phyloP scores from a whole-genome alignment of 2,329 filamentous ascomycete genomes.

The Pseudocercospora musae region DNA sequence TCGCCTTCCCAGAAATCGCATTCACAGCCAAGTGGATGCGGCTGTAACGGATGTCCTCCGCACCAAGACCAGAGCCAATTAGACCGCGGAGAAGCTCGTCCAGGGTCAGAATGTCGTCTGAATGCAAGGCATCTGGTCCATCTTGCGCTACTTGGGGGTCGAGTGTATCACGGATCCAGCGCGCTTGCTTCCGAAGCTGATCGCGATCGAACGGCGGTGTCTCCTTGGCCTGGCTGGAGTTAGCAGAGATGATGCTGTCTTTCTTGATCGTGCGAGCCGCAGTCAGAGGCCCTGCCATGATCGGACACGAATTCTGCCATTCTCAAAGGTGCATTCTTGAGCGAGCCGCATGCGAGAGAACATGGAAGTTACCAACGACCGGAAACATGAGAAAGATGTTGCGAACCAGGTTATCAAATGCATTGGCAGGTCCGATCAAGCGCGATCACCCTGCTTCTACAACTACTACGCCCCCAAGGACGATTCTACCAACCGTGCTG shows the following conservation, averaged over 20 bases:
- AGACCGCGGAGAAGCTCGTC: conserved; percentile 41
- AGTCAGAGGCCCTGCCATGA: background rate
- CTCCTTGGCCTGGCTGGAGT: background rate
- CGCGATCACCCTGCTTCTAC: background rate
- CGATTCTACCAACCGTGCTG: too few relatives aligned
- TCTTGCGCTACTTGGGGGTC: conserved; percentile 46
- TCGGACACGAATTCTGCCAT: background rate
- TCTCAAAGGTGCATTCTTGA: background rate
- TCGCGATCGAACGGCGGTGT: conserved; percentile 18
- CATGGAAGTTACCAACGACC: background rate
- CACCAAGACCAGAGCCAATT: conserved; percentile 29
- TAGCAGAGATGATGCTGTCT: background rate
- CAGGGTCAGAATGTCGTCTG: conserved; percentile 44
- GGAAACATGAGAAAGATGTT: background rate
- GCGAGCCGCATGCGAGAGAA: background rate
- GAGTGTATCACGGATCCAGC: conserved; percentile 49
- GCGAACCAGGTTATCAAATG: background rate
- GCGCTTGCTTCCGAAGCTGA: conserved; percentile 37
- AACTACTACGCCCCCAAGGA: background rate
- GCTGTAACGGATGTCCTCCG: conserved; percentile 40
- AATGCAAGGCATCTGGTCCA: conserved; percentile 41
- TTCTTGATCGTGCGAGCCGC: background rate
- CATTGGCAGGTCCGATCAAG: background rate
- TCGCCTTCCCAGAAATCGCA: conserved; percentile 44
- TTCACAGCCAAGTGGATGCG: conserved; percentile 47